Conservation (phyloP, 805 yeast species). For the Candida nitratophila region DNA sequence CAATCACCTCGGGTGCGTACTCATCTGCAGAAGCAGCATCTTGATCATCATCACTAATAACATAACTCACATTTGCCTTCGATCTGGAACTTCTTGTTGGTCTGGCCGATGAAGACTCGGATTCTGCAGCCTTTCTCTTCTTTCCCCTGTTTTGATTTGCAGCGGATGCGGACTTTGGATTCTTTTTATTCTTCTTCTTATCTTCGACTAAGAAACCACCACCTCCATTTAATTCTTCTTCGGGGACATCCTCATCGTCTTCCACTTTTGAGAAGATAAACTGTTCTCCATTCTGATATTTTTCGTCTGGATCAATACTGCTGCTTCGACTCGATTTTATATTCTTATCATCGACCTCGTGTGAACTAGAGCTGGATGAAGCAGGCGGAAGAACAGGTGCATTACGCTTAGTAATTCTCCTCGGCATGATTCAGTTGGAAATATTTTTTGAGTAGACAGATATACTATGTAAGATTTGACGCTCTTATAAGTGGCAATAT, state of each 20-base stretch:
- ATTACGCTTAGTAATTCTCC: too few species aligned
- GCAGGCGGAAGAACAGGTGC: too few species aligned
- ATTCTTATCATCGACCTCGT: neutral
- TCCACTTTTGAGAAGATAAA: neutral
- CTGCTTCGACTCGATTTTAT: neutral
- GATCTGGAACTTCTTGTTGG: constrained; percentile 1
- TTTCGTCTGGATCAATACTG: neutral
- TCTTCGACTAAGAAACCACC: neutral
- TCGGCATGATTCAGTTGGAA: too few species aligned
- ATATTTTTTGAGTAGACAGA: too few species aligned
- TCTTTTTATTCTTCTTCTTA: neutral
- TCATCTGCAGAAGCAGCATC: constrained; percentile 8
- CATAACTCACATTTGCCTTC: neutral
- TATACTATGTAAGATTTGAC: too few species aligned
- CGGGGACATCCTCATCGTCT: neutral
- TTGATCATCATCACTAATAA: constrained; percentile 7
- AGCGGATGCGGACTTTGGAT: neutral
- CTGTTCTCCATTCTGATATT: neutral
- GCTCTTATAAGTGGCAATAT: too few species aligned
- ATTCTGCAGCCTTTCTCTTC: too few species aligned
- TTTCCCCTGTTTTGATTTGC: neutral
- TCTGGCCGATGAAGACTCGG: too few species aligned
- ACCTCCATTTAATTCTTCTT: too few species aligned
- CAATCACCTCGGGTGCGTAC: constrained; percentile 7
- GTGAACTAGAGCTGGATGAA: neutral